Evolutionary conservation across 352 stramenopile species (phyloP), one percentile per base, ranked within the genome.

Genomic region (Pythium myriotylum): DNA sequence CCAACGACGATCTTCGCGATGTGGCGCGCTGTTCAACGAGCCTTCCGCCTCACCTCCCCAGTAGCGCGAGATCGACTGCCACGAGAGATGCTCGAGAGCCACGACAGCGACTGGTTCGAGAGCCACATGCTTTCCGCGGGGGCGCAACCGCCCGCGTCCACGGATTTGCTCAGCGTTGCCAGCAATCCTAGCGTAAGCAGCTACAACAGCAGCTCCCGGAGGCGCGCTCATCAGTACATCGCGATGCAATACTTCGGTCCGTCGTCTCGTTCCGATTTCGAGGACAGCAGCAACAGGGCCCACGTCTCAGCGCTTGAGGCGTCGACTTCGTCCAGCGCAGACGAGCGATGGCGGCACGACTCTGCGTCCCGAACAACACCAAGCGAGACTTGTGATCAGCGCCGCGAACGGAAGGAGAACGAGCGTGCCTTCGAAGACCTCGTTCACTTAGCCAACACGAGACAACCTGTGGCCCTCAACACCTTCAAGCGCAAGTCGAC

Each of bases 161-260:
- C 39, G 1, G 48, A 63, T 43, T 19, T 24, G 48, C 74, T 71
- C 47, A 85, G 73, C 33, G 52, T 74, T 14, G 60, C 58, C 7
- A 84, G 73, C 54, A 85, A 85, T 43, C 57, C 72, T 17, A 87
- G 75, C 54, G 55, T 76, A 48, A 84, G 71, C 72, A 85, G 73
- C 67, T 78, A 75, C 69, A 70, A 78, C 50, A 85, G 69, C 61
- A 73, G 63, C 52, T 65, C 65, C n/a, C 76, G 78, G 13, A 69
- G 76, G 41, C 74, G 67, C 54, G 49, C 73, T 29, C 75, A 65
- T 17, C 62, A 51, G 86, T 70, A 16, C 77, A 93, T 56, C 87
- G 88, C 19, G 86, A 77, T 19, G 48, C 43, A 55, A 39, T 72
- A 60, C 54, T 72, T 72, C 48, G 65, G 65, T 0, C 53, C 65